Percentiles rank a stretch among this genome's conserved stretches.
phyloP scores from a whole-genome alignment of 805 yeast species.

The Wickerhamiella lipophila region DNA sequence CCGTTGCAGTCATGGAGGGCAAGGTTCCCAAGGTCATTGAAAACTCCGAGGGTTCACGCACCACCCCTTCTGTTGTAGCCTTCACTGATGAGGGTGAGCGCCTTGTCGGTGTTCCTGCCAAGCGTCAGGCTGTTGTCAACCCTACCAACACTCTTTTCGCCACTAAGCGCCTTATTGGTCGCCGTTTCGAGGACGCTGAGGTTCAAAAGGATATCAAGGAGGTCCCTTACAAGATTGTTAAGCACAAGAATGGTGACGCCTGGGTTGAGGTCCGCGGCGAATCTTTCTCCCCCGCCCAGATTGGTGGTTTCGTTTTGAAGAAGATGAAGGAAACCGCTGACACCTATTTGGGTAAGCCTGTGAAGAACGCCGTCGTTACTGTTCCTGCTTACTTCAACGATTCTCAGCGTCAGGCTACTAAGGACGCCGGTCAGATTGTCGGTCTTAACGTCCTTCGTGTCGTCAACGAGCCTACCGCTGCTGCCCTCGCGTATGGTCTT shows the following conservation, averaged over 20 bases:
- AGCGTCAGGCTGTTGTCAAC: conserved; percentile 90
- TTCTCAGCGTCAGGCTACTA: conserved; percentile 87
- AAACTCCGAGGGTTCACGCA: conserved; percentile 63
- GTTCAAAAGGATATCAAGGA: conserved; percentile 80
- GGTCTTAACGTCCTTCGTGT: conserved; percentile 84
- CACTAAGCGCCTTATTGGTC: conserved; percentile 88
- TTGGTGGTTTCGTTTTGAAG: conserved; percentile 85
- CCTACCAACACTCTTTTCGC: conserved; percentile 90
- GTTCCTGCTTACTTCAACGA: conserved; percentile 87
- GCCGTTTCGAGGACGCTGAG: conserved; percentile 79
- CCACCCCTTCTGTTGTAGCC: conserved; percentile 91
- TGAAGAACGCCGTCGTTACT: conserved; percentile 80
- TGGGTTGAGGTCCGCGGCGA: conserved; percentile 88
- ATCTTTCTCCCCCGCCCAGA: conserved; percentile 86
- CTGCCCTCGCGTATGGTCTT: conserved; percentile 90
- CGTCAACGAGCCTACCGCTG: conserved; percentile 85
- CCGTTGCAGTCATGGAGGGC: conserved; percentile 77
- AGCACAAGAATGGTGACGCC: conserved; percentile 89
- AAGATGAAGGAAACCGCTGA: conserved; percentile 99
- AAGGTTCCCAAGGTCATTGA: conserved; percentile 65
- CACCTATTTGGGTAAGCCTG: conserved; percentile 75
- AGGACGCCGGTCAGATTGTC: conserved; percentile 95
- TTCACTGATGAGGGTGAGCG: conserved; percentile 86
- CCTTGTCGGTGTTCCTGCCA: conserved; percentile 87
- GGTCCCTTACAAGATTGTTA: conserved; percentile 82